Evolutionary conservation across 2,329 filamentous ascomycete species (phyloP).

Genomic region (Chaetothyriales sp.): DNA sequence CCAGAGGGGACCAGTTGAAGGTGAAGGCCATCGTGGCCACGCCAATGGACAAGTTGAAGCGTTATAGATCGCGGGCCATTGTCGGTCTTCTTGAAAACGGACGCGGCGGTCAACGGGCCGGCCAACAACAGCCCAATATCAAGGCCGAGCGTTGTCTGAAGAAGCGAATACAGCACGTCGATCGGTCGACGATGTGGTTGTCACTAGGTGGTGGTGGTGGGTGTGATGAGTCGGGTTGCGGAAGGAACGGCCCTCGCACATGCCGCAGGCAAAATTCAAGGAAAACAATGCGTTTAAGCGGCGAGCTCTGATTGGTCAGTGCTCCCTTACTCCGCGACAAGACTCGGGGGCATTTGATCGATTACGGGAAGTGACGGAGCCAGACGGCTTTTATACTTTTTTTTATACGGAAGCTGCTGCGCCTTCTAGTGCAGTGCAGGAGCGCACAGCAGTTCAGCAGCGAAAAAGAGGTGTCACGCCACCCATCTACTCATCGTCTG

Average conservation of each 20-base stretch:
- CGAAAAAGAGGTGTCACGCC: neutral
- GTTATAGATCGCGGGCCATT: neutral
- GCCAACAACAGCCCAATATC: neutral
- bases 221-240: neutral
- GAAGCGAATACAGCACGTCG: neutral
- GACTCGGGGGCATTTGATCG: neutral
- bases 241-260: neutral
- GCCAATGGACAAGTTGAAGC: neutral
- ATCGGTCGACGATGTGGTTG: neutral
- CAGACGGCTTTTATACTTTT: neutral
- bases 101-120: neutral
- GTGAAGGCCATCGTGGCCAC: conserved; percentile 76
- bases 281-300: neutral
- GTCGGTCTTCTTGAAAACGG: neutral
- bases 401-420: neutral
- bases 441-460: too few relatives aligned
- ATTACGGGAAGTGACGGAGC: neutral
- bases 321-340: neutral
- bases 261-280: neutral
- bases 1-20: conserved; percentile 99
- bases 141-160: neutral
- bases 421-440: neutral
- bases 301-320: neutral
- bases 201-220: too few relatives aligned
- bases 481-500: conserved; percentile 37